Conservation (phyloP, 1,139 yeast species). For the Barnettozyma hawaiiensis region DNA sequence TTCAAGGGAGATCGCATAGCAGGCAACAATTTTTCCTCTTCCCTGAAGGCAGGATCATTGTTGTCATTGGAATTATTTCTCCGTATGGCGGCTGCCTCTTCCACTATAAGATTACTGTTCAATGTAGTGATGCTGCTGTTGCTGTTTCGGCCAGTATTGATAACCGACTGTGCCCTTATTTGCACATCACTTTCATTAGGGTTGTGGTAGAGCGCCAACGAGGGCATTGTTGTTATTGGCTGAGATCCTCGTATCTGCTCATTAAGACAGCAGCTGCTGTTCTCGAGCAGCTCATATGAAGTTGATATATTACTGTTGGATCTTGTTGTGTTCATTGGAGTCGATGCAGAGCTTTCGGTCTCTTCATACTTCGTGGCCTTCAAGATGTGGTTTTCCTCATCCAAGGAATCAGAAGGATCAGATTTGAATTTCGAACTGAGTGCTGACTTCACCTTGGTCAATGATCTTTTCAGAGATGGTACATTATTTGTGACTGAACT, state of each 20-base stretch:
- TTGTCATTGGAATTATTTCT: background rate
- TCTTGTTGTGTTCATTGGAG: constrained; percentile 2
- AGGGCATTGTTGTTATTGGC: background rate
- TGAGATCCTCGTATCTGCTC: background rate
- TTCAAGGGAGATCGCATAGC: constrained; percentile 2
- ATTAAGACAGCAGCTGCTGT: too few relatives aligned
- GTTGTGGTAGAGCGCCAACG: background rate
- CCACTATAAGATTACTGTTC: background rate
- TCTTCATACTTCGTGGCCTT: constrained; percentile 23
- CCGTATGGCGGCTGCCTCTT: background rate
- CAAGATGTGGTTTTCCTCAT: constrained; percentile 13
- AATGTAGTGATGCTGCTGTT: too few relatives aligned
- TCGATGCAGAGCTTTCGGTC: constrained; percentile 3
- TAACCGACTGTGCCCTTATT: background rate
- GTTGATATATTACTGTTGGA: constrained; percentile 7
- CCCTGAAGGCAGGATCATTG: constrained; percentile 1
- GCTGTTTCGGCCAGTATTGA: background rate
- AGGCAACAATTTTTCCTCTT: constrained; percentile 5
- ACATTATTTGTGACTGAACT: constrained; percentile 1
- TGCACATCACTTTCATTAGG: background rate
- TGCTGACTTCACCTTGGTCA: constrained; percentile 21
- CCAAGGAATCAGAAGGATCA: background rate
- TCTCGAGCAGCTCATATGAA: constrained; percentile 1
- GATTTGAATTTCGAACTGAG: constrained; percentile 15
- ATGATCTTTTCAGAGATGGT: constrained; percentile 14